Conservation (phyloP, 352 stramenopile species). For the Nothophytophthora sp. region DNA sequence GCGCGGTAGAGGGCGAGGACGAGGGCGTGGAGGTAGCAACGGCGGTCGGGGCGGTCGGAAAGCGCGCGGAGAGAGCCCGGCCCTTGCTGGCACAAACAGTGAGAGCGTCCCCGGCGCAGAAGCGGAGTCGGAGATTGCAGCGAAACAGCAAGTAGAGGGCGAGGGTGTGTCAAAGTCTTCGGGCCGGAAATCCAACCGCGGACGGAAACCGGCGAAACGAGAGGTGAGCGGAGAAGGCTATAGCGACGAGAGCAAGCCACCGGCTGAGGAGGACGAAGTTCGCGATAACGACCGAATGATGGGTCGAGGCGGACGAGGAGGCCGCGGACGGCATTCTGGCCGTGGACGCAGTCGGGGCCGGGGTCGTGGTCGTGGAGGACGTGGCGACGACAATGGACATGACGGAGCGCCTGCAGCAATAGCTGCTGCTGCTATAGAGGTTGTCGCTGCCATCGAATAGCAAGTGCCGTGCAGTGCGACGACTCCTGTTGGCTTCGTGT, state of each 20-base stretch:
- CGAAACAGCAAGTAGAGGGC: constrained; percentile 19
- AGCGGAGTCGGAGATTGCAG: constrained; percentile 9
- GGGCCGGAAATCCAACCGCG: constrained; percentile 21
- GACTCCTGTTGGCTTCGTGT: constrained; percentile 27
- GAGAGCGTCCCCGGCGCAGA: constrained; percentile 8
- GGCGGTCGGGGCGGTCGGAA: constrained; percentile 21
- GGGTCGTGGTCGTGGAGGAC: constrained; percentile 23
- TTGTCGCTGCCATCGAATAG: constrained; percentile 10
- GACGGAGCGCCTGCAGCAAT: constrained; percentile 8
- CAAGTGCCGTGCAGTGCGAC: constrained; percentile 5
- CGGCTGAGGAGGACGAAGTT: constrained; percentile 7
- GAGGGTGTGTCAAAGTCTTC: constrained; percentile 3
- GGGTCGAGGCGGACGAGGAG: constrained; percentile 15
- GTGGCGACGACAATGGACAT: constrained; percentile 12
- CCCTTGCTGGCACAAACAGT: constrained; percentile 6
- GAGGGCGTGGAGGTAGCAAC: constrained; percentile 32
- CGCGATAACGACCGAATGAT: constrained; percentile 20
- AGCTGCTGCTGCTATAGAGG: constrained; percentile 6
- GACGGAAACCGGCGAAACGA: constrained; percentile 20
- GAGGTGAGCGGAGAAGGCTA: constrained; percentile 5
- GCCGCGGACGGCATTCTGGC: constrained; percentile 9
- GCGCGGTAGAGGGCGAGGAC: constrained; percentile 38
- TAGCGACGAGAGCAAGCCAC: constrained; percentile 17
- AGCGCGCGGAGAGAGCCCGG: constrained; percentile 9
- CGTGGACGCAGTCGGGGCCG: constrained; percentile 36